Base-by-base conservation (phyloP, 441 rosid genomes). In the Biscutella auriculata region DNA sequence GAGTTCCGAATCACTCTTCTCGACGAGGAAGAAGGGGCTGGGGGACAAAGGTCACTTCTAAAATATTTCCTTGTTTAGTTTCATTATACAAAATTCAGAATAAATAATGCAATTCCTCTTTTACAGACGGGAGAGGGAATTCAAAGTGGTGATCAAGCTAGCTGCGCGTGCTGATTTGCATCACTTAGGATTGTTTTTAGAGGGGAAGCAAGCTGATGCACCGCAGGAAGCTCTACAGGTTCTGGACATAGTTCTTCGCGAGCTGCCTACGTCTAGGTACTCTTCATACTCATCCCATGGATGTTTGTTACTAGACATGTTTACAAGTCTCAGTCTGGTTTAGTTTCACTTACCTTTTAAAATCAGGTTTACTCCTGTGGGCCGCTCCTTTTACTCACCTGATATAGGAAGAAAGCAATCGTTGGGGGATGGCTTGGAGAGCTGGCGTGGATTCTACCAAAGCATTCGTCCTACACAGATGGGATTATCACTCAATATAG, bases 381-480 rank as follows among this genome's bases (percentile, higher is more conserved):
- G 88, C 28, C 88, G 98, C 51, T 92, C 96, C 8, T 92, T 92
- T 73, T 92, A 84, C 67, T 81, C 94, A 32, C 96, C 96, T 72
- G 56, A 81, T 63, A 73, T 88, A 8, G 95, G 95, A 63, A 82
- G 80, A 69, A 92, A 84, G 70, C 89, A 84, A 39, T 60, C 91
- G 10, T 69, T 92, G 69, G 98, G 96, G 3, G 95, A 88, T 71
- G 98, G 98, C 36, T 66, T 92, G 62, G 98, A 92, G 75, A 86
- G 96, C 63, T 92, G 98, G 96, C 88, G 96, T 57, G 98, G 98
- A 43, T 92, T 92, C 65, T 92, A 92, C 65, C 98, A 92, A 60
- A 92, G 98, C 66, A 88, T 92, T 62, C 96, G 98, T 28, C 98
- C 98, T 6, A 92, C 98, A 10, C 98, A 92, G 73, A 92, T 81